Base-by-base conservation (phyloP, 495 filamentous ascomycete species). In the Penicillium chermesinum region DNA sequence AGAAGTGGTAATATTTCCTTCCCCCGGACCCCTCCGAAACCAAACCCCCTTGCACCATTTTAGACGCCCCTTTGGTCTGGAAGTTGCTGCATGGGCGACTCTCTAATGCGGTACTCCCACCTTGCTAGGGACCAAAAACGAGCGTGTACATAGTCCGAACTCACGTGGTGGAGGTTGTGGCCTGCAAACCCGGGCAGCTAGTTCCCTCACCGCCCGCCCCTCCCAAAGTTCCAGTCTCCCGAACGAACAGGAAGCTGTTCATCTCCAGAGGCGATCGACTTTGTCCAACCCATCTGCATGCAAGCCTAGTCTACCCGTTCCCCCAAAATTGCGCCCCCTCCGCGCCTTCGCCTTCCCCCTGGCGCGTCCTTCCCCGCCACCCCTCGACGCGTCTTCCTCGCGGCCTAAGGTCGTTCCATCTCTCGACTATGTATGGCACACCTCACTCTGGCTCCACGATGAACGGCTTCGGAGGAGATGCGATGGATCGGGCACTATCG, bases 401-500 rank as follows among this genome's bases (percentile, higher is more conserved):
- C 62, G 62, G 62, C 69, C 59, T 54, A 41, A 54, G 55, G 55
- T 58, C 63, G 58, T 70, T 38, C 34, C 41, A 38, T 49, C 33
- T 20, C 38, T 48, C 22, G 44, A 71, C 62, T 59, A 82, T 83
- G 81, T 82, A 84, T 71, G 73, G 75, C 67, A 70, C 77, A 33
- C 68, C 75, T 57, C 66, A 72, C 49, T 70, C 72, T 57, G 56
- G 69, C 54, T 64, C 75, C 20, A 72, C 77, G 58, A 75, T 79
- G 69, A 83, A 82, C 68, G 79, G 80, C 46, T 67, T 82, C 52
- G 79, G 73, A 63, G 75, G 73, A 49, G 80, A 77, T 59, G 76
- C 83, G 85, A 89, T 76, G 79, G 80, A 49, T 83, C 82, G 48
- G 85, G 84, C 30, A 90, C 87, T 44, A 91, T 91, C 69, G 85